Evolutionary conservation across 75 land plant genomes (phyloP), one percentile per base, ranked within the genome.

Genomic region (Pseudotsuga menziesii): DNA sequence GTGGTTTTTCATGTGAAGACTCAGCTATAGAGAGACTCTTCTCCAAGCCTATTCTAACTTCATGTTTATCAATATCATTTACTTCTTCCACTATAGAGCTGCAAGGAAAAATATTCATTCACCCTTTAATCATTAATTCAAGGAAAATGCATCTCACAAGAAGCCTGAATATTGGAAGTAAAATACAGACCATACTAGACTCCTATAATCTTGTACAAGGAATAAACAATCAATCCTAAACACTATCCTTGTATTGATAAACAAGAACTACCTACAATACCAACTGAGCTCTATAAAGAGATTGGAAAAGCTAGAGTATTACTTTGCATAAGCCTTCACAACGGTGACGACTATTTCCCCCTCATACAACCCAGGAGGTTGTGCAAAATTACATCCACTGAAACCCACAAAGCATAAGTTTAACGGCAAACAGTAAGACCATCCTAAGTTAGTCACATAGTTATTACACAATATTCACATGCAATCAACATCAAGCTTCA

Each of bases 321-420:
- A 94, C 99, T 86, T 91, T 86, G 93, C 72, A 73, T 90, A 90
- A 48, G 86, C 58, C 76, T 82, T 92, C 67, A 80, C 35, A 74
- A 97, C 91, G 63, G 89, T 89, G 66, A 94, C 81, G 67, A 81
- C 66, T 35, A 96, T 74, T 78, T 96, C 91, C 62, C 99, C 99
- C 76, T 89, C 90, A 81, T 96, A 96, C n/a, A 84, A 81, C 29
- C 99, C 99, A 77, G 93, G 95, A 60, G 91, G 89, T 76, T 96
- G 99, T 75, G 75, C 80, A 19, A 76, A 57, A 75, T 97, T 93
- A 41, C 90, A 83, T 89, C 87, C 41, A 96, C 80, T 29, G 99
- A 96, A 72, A 96, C 73, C 99, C 99, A 96, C n/a, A n/a, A n/a
- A n/a, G n/a, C n/a, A n/a, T n/a, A n/a, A n/a, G n/a, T n/a, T n/a